These are phyloP conservation scores for Mikania micrantha DNA, from an alignment of 129 eudicot species.

Conservation along the genomic window DNA sequence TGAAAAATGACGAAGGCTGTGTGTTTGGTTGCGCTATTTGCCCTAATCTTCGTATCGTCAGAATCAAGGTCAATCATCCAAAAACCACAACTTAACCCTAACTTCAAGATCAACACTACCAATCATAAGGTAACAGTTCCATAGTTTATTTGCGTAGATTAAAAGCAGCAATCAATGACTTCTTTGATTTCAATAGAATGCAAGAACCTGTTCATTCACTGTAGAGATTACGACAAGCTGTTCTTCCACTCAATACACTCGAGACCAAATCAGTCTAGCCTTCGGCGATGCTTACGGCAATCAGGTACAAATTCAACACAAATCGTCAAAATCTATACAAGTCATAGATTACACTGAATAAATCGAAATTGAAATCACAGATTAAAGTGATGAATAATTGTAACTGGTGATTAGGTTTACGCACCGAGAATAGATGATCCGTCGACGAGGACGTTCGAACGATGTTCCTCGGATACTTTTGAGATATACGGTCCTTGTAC, in stretches of 20 bases:
- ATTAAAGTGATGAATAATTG: neutral
- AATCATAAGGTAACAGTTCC: conserved; percentile 29
- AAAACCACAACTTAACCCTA: conserved; percentile 37
- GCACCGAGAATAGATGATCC: conserved; percentile 85
- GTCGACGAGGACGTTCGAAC: conserved; percentile 50
- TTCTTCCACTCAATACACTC: conserved; percentile 57
- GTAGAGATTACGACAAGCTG: conserved; percentile 72
- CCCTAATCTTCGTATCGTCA: conserved; percentile 30
- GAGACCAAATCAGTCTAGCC: conserved; percentile 78
- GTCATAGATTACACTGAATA: neutral
- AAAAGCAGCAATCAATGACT: neutral
- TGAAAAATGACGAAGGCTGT: conserved; percentile 23
- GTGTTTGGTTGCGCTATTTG: conserved; percentile 14
- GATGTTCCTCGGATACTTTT: conserved; percentile 68
- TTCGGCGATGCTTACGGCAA: conserved; percentile 92
- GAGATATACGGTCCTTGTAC: conserved; percentile 70
- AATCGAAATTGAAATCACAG: too few species aligned
- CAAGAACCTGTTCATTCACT: conserved; percentile 47
- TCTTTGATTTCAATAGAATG: conserved; percentile 26
- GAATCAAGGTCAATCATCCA: conserved; percentile 40
- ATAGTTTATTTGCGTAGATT: neutral
- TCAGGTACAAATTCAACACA: conserved; percentile 47
- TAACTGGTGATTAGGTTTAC: conserved; percentile 46
- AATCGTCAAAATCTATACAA: neutral
- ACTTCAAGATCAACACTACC: conserved; percentile 40